Evolutionary conservation across 1,284 basidiomycete genomes (phyloP).

Genomic region (Ceratobasidium sp.): DNA sequence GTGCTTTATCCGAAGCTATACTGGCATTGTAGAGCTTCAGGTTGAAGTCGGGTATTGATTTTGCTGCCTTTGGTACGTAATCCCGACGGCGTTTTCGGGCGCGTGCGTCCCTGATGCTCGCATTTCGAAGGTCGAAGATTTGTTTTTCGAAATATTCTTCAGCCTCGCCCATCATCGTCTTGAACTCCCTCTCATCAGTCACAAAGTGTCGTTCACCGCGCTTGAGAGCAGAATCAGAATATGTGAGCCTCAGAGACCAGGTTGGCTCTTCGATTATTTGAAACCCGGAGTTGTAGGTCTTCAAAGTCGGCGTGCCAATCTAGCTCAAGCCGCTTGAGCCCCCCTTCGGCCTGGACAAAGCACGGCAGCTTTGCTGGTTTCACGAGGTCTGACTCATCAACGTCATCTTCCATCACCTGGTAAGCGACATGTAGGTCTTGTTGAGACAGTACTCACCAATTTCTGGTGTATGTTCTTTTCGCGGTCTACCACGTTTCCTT

Average conservation of each 20-base stretch:
- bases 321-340: slow-evolving; percentile 4
- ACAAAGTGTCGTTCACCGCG: not conserved
- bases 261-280: not conserved
- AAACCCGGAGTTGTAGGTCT: not conserved
- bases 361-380: not conserved
- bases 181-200: not conserved
- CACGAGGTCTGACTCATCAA: slow-evolving; percentile 3
- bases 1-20: not conserved
- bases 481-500: no score
- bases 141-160: not conserved
- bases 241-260: not conserved
- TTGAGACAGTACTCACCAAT: no score
- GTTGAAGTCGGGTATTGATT: not conserved
- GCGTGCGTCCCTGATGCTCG: not conserved
- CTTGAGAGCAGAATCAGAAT: not conserved
- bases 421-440: not conserved
- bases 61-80: not conserved
- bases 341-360: slow-evolving; percentile 5
- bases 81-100: not conserved
- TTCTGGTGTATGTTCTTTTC: no score
- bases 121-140: not conserved
- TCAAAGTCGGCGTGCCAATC: not conserved
- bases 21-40: not conserved
- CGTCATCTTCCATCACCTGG: not conserved
- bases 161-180: not conserved